Base-by-base conservation (phyloP, 2,329 filamentous ascomycete genomes). In the Diplodia sapinea region DNA sequence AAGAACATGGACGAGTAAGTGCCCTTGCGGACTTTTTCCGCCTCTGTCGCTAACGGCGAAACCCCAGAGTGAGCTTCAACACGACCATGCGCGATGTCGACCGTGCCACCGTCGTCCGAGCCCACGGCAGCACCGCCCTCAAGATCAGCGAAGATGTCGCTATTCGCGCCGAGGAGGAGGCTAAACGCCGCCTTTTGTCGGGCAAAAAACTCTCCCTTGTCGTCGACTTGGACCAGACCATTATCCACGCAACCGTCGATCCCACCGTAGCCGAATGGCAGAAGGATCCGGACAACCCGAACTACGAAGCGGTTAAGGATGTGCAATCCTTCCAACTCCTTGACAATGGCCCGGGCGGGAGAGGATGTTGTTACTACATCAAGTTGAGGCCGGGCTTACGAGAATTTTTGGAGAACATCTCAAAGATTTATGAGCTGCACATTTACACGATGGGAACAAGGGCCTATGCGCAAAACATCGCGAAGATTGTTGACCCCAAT, bases 401-500 rank as follows among this genome's bases (percentile, higher is more conserved):
- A 70, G 87, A 90, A 51, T 99, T 99, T 75, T 84, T 99, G 59
- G 84, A 91, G 68, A 87, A 88, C 64, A 86, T 97, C 57, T 88
- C 93, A 0, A 86, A 89, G 74, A 83, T 95, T 74, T 99, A 95
- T 80, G 95, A 99, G 81, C 84, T 98, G 74, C 95, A 99, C 78
- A 94, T 99, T 70, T 99, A 99, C 82, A 99, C 95, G 52, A 99
- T 99, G 95, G 95, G 94, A 67, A 99, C 95, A 26, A 88, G 95
- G 70, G 92, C 94, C n/a, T 99, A 99, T 76, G 95, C 95, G 11
- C 86, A 94, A 72, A 91, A 92, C 69, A 96, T 99, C 73, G 93
- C 93, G 47, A 90, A 91, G 72, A 94, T 99, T 70, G 91, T 99
- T 70, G 95, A 99, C 74, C 94, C 94, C 0, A 89, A 94, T 40